Percentiles rank a stretch among this genome's conserved stretches.
These are phyloP conservation scores for Penicillium fimorum DNA, from an alignment of 495 filamentous ascomycete species.

Conservation along the genomic window DNA sequence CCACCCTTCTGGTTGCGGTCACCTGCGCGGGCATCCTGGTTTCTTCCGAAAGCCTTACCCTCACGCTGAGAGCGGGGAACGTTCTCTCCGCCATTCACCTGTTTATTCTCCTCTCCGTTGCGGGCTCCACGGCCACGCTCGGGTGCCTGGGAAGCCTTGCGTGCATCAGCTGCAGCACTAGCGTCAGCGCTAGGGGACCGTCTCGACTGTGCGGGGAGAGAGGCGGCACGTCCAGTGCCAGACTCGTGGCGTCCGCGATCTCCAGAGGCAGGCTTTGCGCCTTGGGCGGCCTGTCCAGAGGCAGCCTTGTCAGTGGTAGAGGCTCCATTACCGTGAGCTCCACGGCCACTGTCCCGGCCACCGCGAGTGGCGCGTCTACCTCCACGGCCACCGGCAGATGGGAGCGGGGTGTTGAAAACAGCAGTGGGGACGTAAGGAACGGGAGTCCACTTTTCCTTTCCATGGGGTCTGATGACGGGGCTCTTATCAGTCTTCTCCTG, in stretches of 20 bases:
- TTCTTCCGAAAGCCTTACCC: slow-evolving; percentile 36
- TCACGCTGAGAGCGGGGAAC: slow-evolving; percentile 34
- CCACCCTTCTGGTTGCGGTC: slow-evolving; percentile 31
- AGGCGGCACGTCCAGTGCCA: slow-evolving; percentile 39
- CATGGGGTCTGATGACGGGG: slow-evolving; percentile 49
- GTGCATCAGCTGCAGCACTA: slow-evolving; percentile 30
- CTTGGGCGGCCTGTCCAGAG: slow-evolving; percentile 31
- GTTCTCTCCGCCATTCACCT: slow-evolving; percentile 31
- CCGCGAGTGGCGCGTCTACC: slow-evolving; percentile 56
- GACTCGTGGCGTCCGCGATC: slow-evolving; percentile 44
- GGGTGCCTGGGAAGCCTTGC: slow-evolving; percentile 31
- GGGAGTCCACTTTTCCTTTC: slow-evolving; percentile 71
- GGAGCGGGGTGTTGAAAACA: slow-evolving; percentile 78
- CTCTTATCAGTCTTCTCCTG: slow-evolving; percentile 61
- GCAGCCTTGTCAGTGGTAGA: slow-evolving; percentile 43
- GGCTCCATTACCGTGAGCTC: slow-evolving; percentile 43
- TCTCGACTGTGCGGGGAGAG: slow-evolving; percentile 39
- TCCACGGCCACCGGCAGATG: slow-evolving; percentile 55
- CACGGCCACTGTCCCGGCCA: slow-evolving; percentile 56
- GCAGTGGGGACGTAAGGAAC: slow-evolving; percentile 74
- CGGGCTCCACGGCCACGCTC: slow-evolving; percentile 39
- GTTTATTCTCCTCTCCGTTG: slow-evolving; percentile 35
- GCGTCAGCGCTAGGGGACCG: slow-evolving; percentile 41
- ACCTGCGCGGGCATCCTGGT: slow-evolving; percentile 35
- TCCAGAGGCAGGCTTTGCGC: slow-evolving; percentile 34